phyloP scores from a whole-genome alignment of 257 asterid genomes.

The Salvia miltiorrhiza region DNA sequence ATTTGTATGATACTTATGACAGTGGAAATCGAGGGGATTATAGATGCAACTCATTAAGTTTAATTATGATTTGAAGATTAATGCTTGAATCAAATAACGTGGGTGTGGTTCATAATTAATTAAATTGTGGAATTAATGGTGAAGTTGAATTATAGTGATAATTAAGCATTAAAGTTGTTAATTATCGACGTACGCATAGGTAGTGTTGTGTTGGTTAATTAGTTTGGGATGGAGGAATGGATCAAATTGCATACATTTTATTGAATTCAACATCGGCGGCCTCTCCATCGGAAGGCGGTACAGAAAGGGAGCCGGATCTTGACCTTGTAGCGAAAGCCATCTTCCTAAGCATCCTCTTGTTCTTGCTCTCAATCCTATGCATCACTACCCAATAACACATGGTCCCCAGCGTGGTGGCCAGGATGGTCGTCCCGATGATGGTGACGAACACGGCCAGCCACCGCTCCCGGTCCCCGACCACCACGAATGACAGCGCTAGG shows the following conservation, averaged over 20 bases:
- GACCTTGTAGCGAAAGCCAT: slow-evolving; percentile 31
- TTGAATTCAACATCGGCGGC: slow-evolving; percentile 52
- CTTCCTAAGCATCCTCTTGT: slow-evolving; percentile 28
- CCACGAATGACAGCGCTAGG: slow-evolving; percentile 47
- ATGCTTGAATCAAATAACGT: too few relatives aligned
- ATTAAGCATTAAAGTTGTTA: too few relatives aligned
- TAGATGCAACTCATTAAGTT: too few relatives aligned
- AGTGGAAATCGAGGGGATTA: too few relatives aligned
- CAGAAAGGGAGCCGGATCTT: slow-evolving; percentile 37
- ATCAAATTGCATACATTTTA: slow-evolving; percentile 83
- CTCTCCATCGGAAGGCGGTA: slow-evolving; percentile 49
- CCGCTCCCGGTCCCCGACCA: slow-evolving; percentile 39
- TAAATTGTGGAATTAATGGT: too few relatives aligned
- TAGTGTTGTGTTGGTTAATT: too few relatives aligned
- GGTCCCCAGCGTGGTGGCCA: slow-evolving; percentile 45
- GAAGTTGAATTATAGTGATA: too few relatives aligned
- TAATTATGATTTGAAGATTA: too few relatives aligned
- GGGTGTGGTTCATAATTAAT: too few relatives aligned
- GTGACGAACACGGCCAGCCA: slow-evolving; percentile 49
- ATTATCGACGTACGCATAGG: too few relatives aligned
- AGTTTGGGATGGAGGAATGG: too few relatives aligned
- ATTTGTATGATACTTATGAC: too few relatives aligned
- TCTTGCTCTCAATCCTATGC: slow-evolving; percentile 41
- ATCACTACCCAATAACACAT: slow-evolving; percentile 56
- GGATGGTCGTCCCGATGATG: slow-evolving; percentile 41